Conservation (phyloP, 2,329 filamentous ascomycete genomes). For the Neonectria sp. region DNA sequence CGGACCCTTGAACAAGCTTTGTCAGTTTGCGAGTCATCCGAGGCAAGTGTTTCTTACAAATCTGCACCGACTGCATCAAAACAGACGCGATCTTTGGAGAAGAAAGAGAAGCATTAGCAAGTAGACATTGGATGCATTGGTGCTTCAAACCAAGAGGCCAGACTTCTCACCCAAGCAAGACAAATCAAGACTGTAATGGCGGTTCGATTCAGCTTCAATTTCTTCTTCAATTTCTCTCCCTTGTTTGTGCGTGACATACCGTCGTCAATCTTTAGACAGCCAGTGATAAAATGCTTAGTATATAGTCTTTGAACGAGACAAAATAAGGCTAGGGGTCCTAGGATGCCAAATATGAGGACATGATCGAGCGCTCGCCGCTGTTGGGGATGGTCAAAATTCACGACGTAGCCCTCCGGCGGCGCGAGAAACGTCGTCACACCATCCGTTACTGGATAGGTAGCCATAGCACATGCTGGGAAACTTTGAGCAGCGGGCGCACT, state of each 20-base stretch:
- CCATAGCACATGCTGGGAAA: conserved; percentile 15
- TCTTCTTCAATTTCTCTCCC: no score
- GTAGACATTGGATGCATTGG: neutral
- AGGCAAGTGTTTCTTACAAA: neutral
- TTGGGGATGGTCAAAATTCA: conserved; percentile 51
- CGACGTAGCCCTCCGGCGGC: conserved; percentile 48
- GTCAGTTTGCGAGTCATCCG: no score
- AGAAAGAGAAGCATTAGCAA: neutral
- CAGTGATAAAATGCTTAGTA: conserved; percentile 44
- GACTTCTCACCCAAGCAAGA: neutral
- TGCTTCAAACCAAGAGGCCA: neutral
- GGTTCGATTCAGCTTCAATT: neutral
- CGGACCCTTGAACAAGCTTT: no score
- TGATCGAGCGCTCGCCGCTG: conserved; percentile 40
- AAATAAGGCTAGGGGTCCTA: conserved; percentile 34
- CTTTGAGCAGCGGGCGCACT: no score
- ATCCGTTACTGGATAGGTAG: conserved; percentile 36
- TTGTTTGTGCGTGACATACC: neutral
- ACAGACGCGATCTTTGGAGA: neutral
- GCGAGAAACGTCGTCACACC: conserved; percentile 42
- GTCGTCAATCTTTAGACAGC: neutral
- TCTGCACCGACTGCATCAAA: neutral
- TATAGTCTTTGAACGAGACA: conserved; percentile 48
- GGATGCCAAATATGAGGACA: conserved; percentile 45
- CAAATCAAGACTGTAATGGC: neutral